Conservation (phyloP, 2,329 filamentous ascomycete species). For the Ceratocystis eucalypticola region DNA sequence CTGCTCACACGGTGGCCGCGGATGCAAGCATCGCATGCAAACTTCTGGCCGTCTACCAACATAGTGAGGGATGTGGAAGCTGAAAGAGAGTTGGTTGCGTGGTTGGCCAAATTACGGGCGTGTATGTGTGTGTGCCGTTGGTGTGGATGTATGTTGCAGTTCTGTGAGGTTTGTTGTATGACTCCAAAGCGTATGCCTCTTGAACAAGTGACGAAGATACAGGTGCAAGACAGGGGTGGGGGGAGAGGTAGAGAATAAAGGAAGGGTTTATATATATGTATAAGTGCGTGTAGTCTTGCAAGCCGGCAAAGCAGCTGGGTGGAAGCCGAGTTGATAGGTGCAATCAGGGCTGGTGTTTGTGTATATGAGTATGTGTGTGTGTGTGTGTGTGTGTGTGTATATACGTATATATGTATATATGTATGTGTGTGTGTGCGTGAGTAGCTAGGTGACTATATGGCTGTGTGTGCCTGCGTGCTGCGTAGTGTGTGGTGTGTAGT, state of each 20-base stretch:
- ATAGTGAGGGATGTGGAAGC: slow-evolving; percentile 32
- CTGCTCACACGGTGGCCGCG: slow-evolving; percentile 97
- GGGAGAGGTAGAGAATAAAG: not conserved
- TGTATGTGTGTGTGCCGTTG: not conserved
- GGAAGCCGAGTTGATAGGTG: not conserved
- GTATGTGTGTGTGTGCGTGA: not conserved
- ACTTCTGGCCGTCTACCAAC: slow-evolving; percentile 93
- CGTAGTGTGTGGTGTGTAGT: not conserved
- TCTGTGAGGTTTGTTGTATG: slow-evolving; percentile 1
- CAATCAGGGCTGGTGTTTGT: not conserved
- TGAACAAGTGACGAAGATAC: not conserved
- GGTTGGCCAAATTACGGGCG: not conserved
- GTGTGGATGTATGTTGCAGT: not conserved
- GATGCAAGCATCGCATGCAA: slow-evolving; percentile 94
- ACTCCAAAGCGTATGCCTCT: slow-evolving; percentile 4
- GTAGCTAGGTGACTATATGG: not conserved
- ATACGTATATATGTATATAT: not conserved
- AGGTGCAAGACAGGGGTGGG: not conserved
- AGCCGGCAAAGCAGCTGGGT: not conserved
- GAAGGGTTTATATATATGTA: not conserved
- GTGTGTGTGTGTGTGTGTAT: not conserved
- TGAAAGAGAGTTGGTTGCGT: not conserved
- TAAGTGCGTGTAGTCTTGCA: not conserved
- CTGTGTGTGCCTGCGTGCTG: not conserved
- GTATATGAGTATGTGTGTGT: not conserved